A percentile compares a stretch with the other conserved stretches of the same genome.
Evolutionary conservation across 2,329 filamentous ascomycete species (phyloP).

Genomic region (Calonectria hawksworthii): DNA sequence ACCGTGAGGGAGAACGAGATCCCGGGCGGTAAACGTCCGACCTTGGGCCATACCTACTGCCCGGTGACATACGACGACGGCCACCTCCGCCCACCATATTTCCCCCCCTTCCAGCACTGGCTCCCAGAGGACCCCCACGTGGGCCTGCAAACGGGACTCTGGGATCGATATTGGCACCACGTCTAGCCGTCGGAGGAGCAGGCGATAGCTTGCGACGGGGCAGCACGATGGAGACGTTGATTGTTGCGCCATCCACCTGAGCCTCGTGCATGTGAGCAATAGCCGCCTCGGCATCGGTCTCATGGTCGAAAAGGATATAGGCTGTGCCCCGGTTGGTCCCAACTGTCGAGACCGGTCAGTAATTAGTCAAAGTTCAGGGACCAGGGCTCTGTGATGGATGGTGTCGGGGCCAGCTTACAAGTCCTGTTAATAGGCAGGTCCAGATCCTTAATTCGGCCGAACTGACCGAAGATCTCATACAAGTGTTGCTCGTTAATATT

Average conservation of each 20-base stretch:
- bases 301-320: constrained; percentile 86
- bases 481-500: constrained; percentile 93
- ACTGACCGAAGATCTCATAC: constrained; percentile 91
- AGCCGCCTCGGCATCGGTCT: constrained; percentile 86
- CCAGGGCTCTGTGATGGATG: constrained; percentile 2
- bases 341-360: constrained; percentile 62
- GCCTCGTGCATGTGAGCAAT: constrained; percentile 98
- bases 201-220: constrained; percentile 86
- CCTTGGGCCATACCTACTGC: constrained; percentile 57
- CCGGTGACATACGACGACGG: constrained; percentile 53
- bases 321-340: constrained; percentile 93
- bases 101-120: constrained; percentile 41
- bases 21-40: constrained; percentile 75
- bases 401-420: constrained; percentile 68
- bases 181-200: constrained; percentile 79
- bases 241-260: constrained; percentile 86
- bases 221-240: constrained; percentile 91
- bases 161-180: constrained; percentile 71
- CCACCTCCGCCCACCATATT: constrained; percentile 54
- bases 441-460: constrained; percentile 87
- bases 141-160: constrained; percentile 50
- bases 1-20: constrained; percentile 64
- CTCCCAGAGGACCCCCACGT: constrained; percentile 50
- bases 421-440: constrained; percentile 91
- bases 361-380: constrained; percentile 33